Evolutionary conservation across 805 yeast genomes (phyloP).

Genomic region (Komagataella mondaviorum): DNA sequence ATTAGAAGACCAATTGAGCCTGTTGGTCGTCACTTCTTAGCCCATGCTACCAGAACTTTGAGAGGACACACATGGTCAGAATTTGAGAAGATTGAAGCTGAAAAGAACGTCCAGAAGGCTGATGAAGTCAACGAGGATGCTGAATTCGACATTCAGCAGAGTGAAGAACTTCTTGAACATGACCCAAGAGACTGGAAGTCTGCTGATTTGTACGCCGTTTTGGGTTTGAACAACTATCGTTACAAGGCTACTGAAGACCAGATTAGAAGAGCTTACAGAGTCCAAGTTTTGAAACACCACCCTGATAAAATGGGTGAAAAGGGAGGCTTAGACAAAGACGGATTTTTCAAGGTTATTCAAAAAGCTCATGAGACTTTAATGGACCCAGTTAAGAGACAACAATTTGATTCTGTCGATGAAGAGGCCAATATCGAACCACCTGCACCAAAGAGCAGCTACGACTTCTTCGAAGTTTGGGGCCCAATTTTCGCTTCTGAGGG

Average conservation of each 20-base stretch:
- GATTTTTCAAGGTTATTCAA: constrained; percentile 95
- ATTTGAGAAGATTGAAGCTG: constrained; percentile 88
- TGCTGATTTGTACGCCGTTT: constrained; percentile 91
- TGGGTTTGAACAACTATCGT: constrained; percentile 87
- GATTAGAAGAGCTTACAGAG: constrained; percentile 93
- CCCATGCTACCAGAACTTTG: constrained; percentile 90
- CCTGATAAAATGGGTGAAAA: constrained; percentile 95
- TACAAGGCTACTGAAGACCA: constrained; percentile 86
- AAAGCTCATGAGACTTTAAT: constrained; percentile 86
- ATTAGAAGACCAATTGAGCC: constrained; percentile 85
- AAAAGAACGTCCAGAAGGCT: constrained; percentile 59
- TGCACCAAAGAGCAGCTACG: constrained; percentile 46
- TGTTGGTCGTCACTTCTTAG: constrained; percentile 89
- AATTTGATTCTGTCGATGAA: constrained; percentile 91
- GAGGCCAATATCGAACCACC: constrained; percentile 81
- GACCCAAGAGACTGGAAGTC: constrained; percentile 98
- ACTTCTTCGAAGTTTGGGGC: constrained; percentile 85
- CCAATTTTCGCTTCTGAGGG: constrained; percentile 86
- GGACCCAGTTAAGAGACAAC: constrained; percentile 79
- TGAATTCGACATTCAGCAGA: constrained; percentile 64
- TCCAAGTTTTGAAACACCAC: constrained; percentile 91
- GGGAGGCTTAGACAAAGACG: constrained; percentile 86
- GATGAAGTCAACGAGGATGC: constrained; percentile 53
- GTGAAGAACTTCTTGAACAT: constrained; percentile 58
- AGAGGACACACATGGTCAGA: constrained; percentile 99